phyloP scores from a whole-genome alignment of 805 yeast species.

The Candida lessepsii region DNA sequence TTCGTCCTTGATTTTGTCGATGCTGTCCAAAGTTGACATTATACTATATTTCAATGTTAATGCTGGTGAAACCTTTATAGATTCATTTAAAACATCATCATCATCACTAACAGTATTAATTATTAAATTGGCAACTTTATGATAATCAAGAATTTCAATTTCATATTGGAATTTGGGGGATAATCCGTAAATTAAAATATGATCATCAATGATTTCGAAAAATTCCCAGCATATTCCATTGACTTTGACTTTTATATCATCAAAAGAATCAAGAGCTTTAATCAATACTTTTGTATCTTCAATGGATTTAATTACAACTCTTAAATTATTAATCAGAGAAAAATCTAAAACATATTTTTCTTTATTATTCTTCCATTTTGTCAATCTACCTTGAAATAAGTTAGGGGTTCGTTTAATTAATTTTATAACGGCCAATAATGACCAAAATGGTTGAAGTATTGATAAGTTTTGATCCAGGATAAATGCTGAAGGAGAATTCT shows the following conservation, averaged over 20 bases:
- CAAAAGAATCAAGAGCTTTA: conserved; percentile 11
- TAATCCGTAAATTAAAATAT: conserved; percentile 34
- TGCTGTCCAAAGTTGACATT: conserved; percentile 27
- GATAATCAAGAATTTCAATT: conserved; percentile 24
- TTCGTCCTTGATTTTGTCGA: conserved; percentile 22
- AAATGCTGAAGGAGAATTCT: conserved; percentile 11
- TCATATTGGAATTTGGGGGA: conserved; percentile 38
- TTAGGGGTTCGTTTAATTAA: conserved; percentile 27
- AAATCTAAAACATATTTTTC: conserved; percentile 18
- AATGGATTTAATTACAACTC: conserved; percentile 19
- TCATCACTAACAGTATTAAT: conserved; percentile 29
- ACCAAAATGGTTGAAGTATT: conserved; percentile 42
- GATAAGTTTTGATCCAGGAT: conserved; percentile 14
- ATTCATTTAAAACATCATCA: conserved; percentile 23
- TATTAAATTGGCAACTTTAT: conserved; percentile 21
- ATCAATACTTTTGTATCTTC: conserved; percentile 32
- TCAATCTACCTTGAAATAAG: conserved; percentile 31
- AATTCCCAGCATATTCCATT: conserved; percentile 37
- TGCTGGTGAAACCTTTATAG: conserved; percentile 26
- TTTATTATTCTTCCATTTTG: conserved; percentile 24
- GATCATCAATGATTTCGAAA: conserved; percentile 17
- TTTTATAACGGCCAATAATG: conserved; percentile 39
- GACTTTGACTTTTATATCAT: conserved; percentile 20
- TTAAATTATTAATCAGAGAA: not conserved
- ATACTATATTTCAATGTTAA: conserved; percentile 34